These are phyloP conservation scores for Xylaria cubensis DNA, from an alignment of 495 filamentous ascomycete genomes.

Conservation along the genomic window DNA sequence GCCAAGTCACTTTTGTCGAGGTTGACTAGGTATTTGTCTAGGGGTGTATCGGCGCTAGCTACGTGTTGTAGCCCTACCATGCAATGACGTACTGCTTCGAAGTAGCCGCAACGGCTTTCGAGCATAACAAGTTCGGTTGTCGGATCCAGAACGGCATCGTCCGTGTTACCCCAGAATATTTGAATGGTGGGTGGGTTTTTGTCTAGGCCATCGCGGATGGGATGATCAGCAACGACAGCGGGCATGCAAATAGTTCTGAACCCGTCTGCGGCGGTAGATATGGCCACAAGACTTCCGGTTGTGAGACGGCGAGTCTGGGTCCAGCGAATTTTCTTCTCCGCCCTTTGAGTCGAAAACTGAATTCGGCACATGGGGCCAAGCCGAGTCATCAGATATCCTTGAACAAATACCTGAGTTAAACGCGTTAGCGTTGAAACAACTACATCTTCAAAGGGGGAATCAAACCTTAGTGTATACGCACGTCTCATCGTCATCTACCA, in stretches of 20 bases:
- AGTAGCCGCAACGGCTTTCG: conserved; percentile 73
- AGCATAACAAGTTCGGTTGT: conserved; percentile 78
- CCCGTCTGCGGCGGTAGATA: conserved; percentile 67
- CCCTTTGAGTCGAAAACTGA: conserved; percentile 71
- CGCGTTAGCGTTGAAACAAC: conserved; percentile 15
- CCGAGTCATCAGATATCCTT: conserved; percentile 64
- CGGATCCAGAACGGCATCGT: conserved; percentile 71
- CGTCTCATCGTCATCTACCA: conserved; percentile 62
- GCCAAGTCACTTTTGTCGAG: conserved; percentile 49
- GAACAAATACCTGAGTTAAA: conserved; percentile 66
- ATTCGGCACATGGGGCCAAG: conserved; percentile 71
- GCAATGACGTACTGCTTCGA: conserved; percentile 74
- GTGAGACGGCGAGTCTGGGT: conserved; percentile 74
- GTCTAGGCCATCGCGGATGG: conserved; percentile 61
- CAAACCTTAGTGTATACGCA: conserved; percentile 78
- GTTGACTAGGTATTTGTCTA: conserved; percentile 49
- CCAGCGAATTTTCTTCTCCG: conserved; percentile 77
- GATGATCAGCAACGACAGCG: conserved; percentile 75
- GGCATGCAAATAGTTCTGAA: conserved; percentile 73
- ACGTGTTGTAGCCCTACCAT: conserved; percentile 78
- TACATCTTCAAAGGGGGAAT: conserved; percentile 18
- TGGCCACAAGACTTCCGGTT: conserved; percentile 71
- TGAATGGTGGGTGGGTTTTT: conserved; percentile 76
- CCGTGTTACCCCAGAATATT: conserved; percentile 68
- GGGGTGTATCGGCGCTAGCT: conserved; percentile 52